Percentiles rank a stretch among this genome's conserved stretches.
Evolutionary conservation across 192 early-diverging fungal species (phyloP).

Genomic region (Coemansia sp.): DNA sequence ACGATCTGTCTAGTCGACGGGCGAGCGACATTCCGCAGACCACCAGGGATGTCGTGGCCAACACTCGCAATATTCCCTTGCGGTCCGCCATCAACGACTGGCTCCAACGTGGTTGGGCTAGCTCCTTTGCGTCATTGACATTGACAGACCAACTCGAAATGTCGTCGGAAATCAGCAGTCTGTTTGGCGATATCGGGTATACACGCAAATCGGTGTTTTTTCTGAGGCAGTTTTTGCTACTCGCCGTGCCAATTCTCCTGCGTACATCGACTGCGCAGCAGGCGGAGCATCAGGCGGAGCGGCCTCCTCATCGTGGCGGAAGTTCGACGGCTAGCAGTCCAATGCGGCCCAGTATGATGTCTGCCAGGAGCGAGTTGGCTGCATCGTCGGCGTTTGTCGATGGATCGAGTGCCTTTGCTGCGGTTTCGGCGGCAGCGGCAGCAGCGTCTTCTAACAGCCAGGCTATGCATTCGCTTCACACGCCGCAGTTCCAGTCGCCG

Average conservation of each 20-base stretch:
- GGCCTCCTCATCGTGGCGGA: background rate
- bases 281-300: background rate
- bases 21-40: background rate
- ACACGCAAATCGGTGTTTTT: constrained; percentile 41
- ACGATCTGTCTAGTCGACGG: background rate
- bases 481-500: background rate
- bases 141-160: constrained; percentile 43
- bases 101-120: constrained; percentile 40
- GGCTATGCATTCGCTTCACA: constrained; percentile 8
- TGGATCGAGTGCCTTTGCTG: constrained; percentile 45
- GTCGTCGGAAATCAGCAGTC: constrained; percentile 24
- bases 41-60: constrained; percentile 31
- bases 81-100: constrained; percentile 32
- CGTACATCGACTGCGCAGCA: constrained; percentile 26
- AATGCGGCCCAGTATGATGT: constrained; percentile 13
- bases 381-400: constrained; percentile 38
- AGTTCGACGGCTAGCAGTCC: constrained; percentile 1
- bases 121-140: constrained; percentile 21
- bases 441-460: constrained; percentile 11
- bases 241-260: constrained; percentile 39
- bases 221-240: constrained; percentile 47
- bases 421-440: constrained; percentile 36
- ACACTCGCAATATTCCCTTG: constrained; percentile 12
- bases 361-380: constrained; percentile 14
- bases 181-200: constrained; percentile 32